These are phyloP conservation scores for Wickerhamomyces ciferrii DNA, from an alignment of 805 yeast species.

Conservation along the genomic window DNA sequence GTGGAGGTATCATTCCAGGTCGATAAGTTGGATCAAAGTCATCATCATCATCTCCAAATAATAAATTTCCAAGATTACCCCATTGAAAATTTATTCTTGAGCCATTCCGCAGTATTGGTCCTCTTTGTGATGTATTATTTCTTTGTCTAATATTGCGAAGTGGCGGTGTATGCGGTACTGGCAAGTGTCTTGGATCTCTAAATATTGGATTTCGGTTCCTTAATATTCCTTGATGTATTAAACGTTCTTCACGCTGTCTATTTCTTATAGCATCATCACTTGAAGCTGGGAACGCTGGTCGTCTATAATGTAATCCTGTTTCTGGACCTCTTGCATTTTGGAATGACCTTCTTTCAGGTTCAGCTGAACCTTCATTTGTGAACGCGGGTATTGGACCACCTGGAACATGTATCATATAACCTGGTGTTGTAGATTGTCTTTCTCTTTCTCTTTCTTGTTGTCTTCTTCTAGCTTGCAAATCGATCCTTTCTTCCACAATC, in stretches of 20 bases:
- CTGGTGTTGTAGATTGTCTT: not conserved
- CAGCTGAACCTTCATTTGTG: not conserved
- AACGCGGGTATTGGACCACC: constrained; percentile 1
- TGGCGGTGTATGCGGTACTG: too few species aligned
- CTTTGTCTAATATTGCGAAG: too few species aligned
- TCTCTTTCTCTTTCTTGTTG: not conserved
- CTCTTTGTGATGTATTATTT: too few species aligned
- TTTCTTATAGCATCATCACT: not conserved
- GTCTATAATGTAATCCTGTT: not conserved
- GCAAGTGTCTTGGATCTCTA: too few species aligned
- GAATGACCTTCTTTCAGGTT: constrained; percentile 2
- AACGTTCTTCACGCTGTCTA: not conserved
- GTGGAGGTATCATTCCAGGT: constrained; percentile 2
- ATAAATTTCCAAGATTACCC: not conserved
- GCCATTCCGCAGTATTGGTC: too few species aligned
- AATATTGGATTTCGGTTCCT: not conserved
- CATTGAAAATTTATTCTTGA: too few species aligned
- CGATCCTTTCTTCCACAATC: constrained; percentile 1
- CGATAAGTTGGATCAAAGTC: constrained; percentile 8
- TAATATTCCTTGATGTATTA: not conserved
- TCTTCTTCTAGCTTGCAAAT: not conserved
- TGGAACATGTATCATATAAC: constrained; percentile 5
- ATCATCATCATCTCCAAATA: constrained; percentile 3
- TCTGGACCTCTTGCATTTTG: not conserved
- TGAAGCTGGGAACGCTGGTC: not conserved